Base-by-base conservation (phyloP, 176 grass and related monocot genomes). In the Rhynchospora breviuscula region DNA sequence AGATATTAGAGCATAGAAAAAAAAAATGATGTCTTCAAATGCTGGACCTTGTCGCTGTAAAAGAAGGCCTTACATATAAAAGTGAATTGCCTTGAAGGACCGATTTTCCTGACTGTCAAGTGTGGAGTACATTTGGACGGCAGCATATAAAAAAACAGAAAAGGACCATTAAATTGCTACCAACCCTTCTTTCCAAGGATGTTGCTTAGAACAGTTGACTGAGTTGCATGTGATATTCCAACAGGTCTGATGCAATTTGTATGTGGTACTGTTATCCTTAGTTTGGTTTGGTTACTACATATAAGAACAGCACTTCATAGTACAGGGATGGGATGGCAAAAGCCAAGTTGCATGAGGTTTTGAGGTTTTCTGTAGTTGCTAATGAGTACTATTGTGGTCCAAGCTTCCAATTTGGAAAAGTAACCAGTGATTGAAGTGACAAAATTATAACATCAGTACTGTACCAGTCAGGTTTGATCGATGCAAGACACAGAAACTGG, bases 261-360 rank as follows among this genome's bases (percentile, higher is more conserved):
- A 76, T 54, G 72, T 76, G 72, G 72, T 77, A 48, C 72, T 77
- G 72, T 74, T 74, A 74, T 26, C 49, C 49, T 77, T 22, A 29
- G 49, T 77, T 31, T 17, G 54, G 49, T 6, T 56, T 77, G 49
- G 49, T 77, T 77, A 21, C 49, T 29, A 77, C 49, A 25, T 7
- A 54, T 54, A 76, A 47, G n/a, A 10, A 47, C 66, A 71, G 8
- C 8, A 71, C 47, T 48, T 7, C 4, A 2, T 67, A 10, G 13
- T 66, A 25, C 33, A 14, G 63, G 3, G 12, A 13, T 66, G 10
- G 63, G 63, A 66, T 66, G 29, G 15, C 13, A 67, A 40, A 67
- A 35, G 29, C 29, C 4, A 67, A 5, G 64, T 35, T 35, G 64
- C 43, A 71, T 21, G 35, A 44, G 2, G 65, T 73, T 22, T 73